phyloP scores from a whole-genome alignment of 2,329 filamentous ascomycete genomes.

The Aschersonia sp. region DNA sequence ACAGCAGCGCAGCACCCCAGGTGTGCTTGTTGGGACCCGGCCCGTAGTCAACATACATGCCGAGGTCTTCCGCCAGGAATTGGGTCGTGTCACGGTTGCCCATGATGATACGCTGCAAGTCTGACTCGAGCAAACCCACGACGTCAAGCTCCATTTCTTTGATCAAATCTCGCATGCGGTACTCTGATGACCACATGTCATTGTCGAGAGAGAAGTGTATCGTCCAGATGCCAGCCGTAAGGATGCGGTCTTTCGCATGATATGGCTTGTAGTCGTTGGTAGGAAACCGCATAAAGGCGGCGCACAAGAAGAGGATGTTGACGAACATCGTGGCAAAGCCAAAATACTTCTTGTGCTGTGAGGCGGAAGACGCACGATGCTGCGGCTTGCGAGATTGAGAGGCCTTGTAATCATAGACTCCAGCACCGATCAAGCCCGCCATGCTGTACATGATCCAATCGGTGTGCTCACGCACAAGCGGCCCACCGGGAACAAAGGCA shows the following conservation, averaged over 20 bases:
- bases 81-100: conserved; percentile 95
- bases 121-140: conserved; percentile 83
- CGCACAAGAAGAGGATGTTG: conserved; percentile 64
- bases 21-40: conserved; percentile 98
- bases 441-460: conserved; percentile 87
- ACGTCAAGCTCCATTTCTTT: conserved; percentile 95
- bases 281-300: conserved; percentile 84
- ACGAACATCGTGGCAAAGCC: conserved; percentile 50
- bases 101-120: conserved; percentile 97
- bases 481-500: conserved; percentile 90
- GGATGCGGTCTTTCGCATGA: conserved; percentile 70
- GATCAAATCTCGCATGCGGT: conserved; percentile 81
- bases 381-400: conserved; percentile 28
- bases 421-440: conserved; percentile 73
- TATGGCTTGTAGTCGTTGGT: conserved; percentile 84
- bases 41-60: conserved; percentile 97
- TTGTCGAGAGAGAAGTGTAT: conserved; percentile 97
- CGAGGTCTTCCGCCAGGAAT: conserved; percentile 85
- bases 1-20: conserved; percentile 84
- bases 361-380: conserved; percentile 14
- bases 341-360: conserved; percentile 37
- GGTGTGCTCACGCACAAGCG: conserved; percentile 81
- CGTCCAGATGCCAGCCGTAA: conserved; percentile 96
- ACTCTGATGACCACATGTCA: conserved; percentile 96
- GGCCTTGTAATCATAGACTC: conserved; percentile 58